Evolutionary conservation across 164 flowering plant species (phyloP).

Genomic region (Akebia trifoliata): DNA sequence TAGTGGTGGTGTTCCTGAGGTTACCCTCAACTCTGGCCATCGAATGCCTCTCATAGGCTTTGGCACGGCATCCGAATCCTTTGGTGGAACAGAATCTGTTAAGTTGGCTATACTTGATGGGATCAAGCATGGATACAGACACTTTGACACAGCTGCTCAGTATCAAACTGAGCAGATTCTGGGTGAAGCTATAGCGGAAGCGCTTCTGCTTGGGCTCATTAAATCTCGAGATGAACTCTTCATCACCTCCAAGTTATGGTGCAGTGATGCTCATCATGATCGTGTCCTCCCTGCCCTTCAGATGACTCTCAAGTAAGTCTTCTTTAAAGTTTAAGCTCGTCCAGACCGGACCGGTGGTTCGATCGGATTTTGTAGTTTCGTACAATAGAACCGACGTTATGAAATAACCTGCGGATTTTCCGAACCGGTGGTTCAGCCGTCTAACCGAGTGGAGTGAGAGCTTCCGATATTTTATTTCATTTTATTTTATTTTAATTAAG

Average conservation of each 20-base stretch:
- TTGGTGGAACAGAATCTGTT: not conserved
- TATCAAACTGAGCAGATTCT: conserved; percentile 23
- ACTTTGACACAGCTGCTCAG: conserved; percentile 22
- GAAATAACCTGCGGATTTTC: no score
- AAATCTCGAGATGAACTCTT: conserved; percentile 26
- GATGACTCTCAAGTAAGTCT: conserved; percentile 21
- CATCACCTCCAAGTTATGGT: conserved; percentile 28
- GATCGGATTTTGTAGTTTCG: no score
- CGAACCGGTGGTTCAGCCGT: no score
- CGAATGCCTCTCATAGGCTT: conserved; percentile 17
- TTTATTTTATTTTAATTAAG: no score
- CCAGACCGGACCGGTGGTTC: no score
- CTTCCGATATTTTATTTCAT: no score
- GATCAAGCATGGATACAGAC: conserved; percentile 27
- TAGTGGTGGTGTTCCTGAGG: not conserved
- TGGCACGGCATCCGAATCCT: conserved; percentile 21
- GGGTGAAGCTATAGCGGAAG: conserved; percentile 29
- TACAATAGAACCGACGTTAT: no score
- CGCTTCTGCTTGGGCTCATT: conserved; percentile 24
- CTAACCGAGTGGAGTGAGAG: no score
- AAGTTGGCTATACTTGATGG: conserved; percentile 13
- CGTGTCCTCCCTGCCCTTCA: conserved; percentile 30
- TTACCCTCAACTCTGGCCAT: not conserved
- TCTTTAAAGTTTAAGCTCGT: not conserved
- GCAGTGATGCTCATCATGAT: conserved; percentile 20